Conservation (phyloP, 2,329 filamentous ascomycete genomes). For the Pyrenophora tritici-repentis region DNA sequence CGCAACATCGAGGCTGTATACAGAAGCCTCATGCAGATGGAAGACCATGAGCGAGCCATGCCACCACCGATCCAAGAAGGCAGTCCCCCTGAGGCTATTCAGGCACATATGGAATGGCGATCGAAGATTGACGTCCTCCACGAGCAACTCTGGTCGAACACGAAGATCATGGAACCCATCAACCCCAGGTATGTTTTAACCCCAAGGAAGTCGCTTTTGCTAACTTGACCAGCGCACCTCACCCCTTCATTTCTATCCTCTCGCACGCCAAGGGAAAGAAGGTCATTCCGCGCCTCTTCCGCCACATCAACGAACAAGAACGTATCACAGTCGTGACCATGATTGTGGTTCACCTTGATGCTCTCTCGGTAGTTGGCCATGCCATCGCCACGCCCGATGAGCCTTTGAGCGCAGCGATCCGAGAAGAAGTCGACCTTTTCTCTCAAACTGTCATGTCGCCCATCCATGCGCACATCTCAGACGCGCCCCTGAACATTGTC, state of each 20-base stretch:
- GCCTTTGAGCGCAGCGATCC: slow-evolving; percentile 68
- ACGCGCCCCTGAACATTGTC: slow-evolving; percentile 88
- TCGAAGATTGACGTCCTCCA: slow-evolving; percentile 74
- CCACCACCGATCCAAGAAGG: slow-evolving; percentile 69
- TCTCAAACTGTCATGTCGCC: slow-evolving; percentile 85
- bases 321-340: slow-evolving; percentile 94
- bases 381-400: slow-evolving; percentile 77
- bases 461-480: slow-evolving; percentile 86
- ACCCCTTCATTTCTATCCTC: slow-evolving; percentile 95
- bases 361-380: slow-evolving; percentile 84
- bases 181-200: slow-evolving; percentile 54
- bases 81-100: slow-evolving; percentile 69
- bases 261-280: slow-evolving; percentile 97
- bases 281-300: slow-evolving; percentile 91
- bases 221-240: slow-evolving; percentile 59
- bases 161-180: slow-evolving; percentile 94
- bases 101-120: slow-evolving; percentile 79
- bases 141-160: slow-evolving; percentile 77
- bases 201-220: background rate
- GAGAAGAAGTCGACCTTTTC: slow-evolving; percentile 93
- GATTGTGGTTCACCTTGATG: slow-evolving; percentile 91
- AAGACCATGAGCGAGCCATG: slow-evolving; percentile 86
- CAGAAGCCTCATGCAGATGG: slow-evolving; percentile 84
- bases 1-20: slow-evolving; percentile 90
- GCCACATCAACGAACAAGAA: slow-evolving; percentile 88